phyloP scores from a whole-genome alignment of 129 eudicot species.

The Pseudognaphalium luteoalbum region DNA sequence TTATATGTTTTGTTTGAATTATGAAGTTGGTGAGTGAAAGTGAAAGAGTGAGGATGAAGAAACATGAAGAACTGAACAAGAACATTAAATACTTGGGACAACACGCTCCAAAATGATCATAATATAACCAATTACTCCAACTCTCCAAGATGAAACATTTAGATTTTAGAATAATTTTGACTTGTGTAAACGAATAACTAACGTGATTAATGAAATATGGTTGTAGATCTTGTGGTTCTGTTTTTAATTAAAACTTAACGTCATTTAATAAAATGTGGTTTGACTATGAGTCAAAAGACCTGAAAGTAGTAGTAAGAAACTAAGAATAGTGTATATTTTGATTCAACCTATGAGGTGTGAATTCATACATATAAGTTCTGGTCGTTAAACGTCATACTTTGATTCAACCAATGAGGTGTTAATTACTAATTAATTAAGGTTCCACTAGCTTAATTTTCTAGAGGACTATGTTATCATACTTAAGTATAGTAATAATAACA shows the following conservation, averaged over 20 bases:
- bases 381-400: background rate
- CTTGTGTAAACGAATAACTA: too few relatives aligned
- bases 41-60: constrained; percentile 77
- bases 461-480: background rate
- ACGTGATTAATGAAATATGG: too few relatives aligned
- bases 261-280: background rate
- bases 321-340: background rate
- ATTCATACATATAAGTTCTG: background rate
- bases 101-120: constrained; percentile 22
- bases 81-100: constrained; percentile 47
- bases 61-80: constrained; percentile 83
- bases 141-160: background rate
- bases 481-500: too few relatives aligned
- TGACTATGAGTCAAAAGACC: background rate
- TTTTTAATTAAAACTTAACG: background rate
- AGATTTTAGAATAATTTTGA: too few relatives aligned
- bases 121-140: background rate
- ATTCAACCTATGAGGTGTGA: background rate
- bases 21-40: constrained; percentile 79
- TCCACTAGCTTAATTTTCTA: background rate
- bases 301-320: background rate
- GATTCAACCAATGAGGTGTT: background rate
- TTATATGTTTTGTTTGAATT: constrained; percentile 6
- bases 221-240: too few relatives aligned
- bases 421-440: background rate